Base-by-base conservation (phyloP, 2,329 filamentous ascomycete species). In the Davidsoniella australis region DNA sequence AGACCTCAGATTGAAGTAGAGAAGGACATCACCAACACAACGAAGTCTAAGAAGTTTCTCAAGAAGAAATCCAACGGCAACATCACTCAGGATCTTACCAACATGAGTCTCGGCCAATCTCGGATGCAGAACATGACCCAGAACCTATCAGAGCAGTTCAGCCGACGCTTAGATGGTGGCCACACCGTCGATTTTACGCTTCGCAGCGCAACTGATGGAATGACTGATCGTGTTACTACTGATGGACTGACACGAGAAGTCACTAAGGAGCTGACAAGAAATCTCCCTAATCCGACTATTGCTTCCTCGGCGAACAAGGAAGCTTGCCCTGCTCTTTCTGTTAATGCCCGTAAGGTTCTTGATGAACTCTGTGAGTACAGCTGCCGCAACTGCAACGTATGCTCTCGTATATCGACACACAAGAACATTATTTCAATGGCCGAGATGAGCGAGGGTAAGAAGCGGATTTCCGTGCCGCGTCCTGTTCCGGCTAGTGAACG, bases 401-500 rank as follows among this genome's bases (percentile, higher is more conserved):
- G 75, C 62, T 66, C 65, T 29, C 71, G 74, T 26, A 73, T 77
- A 58, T 66, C 64, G 14, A 66, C 66, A 8, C 67, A 68, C 51
- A 62, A 61, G n/a, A 63, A 62, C 42, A 54, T 57, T 16, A 52
- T 67, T 18, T 64, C 64, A 2, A 55, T 62, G 5, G 56, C 63
- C 3, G 66, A 69, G 44, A 55, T 66, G 12, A 59, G 61, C 10
- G 56, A 58, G 14, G 65, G 65, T 54, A 73, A 77, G 60, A 78
- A 78, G 60, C 73, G 74, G 45, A 66, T 85, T 38, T 73, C 70
- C 42, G 70, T 82, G 42, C 64, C 76, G 26, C 78, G 76, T 26
- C 82, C 81, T 2, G 69, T 80, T 41, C 78, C 80, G 12, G 75
- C 82, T 49, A 80, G 78, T 0, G 73, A 79, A 60, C 76, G 62